A percentile compares a stretch with the other conserved stretches of the same genome.
Conservation (phyloP, 2,329 filamentous ascomycete species). For the Beauveria brongniartii region DNA sequence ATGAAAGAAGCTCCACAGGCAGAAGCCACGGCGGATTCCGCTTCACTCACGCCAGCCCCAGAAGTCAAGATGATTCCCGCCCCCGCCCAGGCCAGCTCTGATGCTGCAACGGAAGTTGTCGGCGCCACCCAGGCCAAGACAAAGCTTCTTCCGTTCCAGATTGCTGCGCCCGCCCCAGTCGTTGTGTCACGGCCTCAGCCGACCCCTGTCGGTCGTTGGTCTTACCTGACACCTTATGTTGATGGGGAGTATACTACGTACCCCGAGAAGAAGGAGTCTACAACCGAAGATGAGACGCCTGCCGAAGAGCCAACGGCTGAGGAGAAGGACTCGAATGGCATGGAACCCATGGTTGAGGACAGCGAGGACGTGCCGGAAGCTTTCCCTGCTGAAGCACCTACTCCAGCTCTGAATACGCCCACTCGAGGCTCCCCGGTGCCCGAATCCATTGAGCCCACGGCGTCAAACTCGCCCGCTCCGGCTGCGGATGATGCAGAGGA, state of each 20-base stretch:
- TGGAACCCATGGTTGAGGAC: conserved; percentile 17
- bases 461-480: conserved; percentile 30
- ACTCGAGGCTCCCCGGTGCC: conserved; percentile 30
- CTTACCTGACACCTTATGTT: conserved; percentile 33
- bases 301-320: conserved; percentile 24
- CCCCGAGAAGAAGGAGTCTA: conserved; percentile 28
- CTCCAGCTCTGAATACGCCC: conserved; percentile 31
- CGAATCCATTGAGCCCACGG: conserved; percentile 30
- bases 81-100: neutral
- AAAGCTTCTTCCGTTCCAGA: neutral
- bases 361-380: conserved; percentile 17
- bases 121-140: neutral
- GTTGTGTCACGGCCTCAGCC: conserved; percentile 22
- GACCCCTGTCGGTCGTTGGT: conserved; percentile 26
- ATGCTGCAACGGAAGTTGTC: conserved; percentile 2
- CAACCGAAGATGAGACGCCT: conserved; percentile 23
- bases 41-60: neutral
- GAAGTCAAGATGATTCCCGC: neutral
- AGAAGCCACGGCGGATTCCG: neutral
- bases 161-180: neutral
- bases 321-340: conserved; percentile 20
- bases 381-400: conserved; percentile 25
- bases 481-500: conserved; percentile 29
- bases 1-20: neutral
- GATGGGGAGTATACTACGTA: conserved; percentile 31